Evolutionary conservation across 352 stramenopile genomes (phyloP).

Genomic region (Phytopythium vexans): DNA sequence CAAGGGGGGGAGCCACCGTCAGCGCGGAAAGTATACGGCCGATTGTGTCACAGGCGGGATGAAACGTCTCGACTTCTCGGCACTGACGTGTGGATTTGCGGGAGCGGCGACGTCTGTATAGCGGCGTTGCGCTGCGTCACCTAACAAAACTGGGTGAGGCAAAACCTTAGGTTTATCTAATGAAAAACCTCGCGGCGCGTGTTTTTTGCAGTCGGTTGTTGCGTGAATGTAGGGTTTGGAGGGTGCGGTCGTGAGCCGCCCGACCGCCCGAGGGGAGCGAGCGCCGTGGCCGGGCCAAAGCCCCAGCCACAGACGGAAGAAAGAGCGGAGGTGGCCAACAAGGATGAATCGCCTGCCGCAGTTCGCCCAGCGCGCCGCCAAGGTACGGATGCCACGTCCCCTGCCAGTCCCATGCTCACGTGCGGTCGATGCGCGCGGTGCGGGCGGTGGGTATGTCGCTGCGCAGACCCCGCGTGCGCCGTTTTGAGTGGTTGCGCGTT

Average conservation of each 20-base stretch:
- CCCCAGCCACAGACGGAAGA: constrained; percentile 40
- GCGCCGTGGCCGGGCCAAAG: no score
- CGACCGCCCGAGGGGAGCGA: constrained; percentile 1
- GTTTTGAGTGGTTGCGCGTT: constrained; percentile 1
- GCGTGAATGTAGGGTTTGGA: constrained; percentile 3
- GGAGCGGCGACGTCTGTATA: constrained; percentile 4
- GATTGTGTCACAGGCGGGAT: constrained; percentile 12
- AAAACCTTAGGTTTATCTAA: constrained; percentile 16
- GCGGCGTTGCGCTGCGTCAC: not conserved
- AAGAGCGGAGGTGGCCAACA: constrained; percentile 45
- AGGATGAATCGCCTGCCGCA: constrained; percentile 75
- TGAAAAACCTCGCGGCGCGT: constrained; percentile 1
- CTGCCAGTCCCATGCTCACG: not conserved
- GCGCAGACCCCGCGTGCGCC: no score
- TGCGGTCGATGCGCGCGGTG: not conserved
- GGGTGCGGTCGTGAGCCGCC: constrained; percentile 1
- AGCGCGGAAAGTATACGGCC: no score
- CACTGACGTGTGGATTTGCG: not conserved
- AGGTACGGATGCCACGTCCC: constrained; percentile 34
- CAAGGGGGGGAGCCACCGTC: no score
- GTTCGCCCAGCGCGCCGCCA: constrained; percentile 70
- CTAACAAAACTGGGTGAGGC: constrained; percentile 6
- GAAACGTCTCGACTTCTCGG: constrained; percentile 5
- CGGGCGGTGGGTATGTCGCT: not conserved
- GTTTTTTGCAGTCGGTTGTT: not conserved